Evolutionary conservation across 805 yeast genomes (phyloP).

Genomic region (Metschnikowia anglica): DNA sequence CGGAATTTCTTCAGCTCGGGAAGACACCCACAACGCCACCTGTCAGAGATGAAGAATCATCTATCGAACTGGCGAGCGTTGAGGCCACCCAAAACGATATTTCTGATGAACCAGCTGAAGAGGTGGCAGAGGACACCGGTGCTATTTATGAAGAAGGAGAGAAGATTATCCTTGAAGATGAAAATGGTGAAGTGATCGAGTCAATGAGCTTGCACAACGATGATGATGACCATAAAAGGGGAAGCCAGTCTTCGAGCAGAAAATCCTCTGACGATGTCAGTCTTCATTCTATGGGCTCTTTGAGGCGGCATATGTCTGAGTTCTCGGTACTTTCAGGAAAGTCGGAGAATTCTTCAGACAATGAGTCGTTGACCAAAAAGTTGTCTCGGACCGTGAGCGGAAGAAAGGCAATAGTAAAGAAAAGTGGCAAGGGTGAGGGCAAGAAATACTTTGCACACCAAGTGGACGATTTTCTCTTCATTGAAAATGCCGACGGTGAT

Average conservation of each 20-base stretch:
- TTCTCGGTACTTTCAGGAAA: slow-evolving; percentile 30
- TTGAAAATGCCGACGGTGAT: slow-evolving; percentile 92
- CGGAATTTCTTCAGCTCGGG: slow-evolving; percentile 44
- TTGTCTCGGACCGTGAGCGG: slow-evolving; percentile 15
- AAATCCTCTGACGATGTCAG: slow-evolving; percentile 24
- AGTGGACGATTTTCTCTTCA: slow-evolving; percentile 70
- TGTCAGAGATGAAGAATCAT: slow-evolving; percentile 4
- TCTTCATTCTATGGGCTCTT: slow-evolving; percentile 42
- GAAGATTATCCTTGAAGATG: slow-evolving; percentile 74
- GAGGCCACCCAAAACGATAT: neutral
- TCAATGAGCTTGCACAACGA: slow-evolving; percentile 36
- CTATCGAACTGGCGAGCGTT: slow-evolving; percentile 5
- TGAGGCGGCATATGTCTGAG: slow-evolving; percentile 36
- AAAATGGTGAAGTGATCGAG: slow-evolving; percentile 75
- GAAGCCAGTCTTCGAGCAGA: neutral
- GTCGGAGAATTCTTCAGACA: slow-evolving; percentile 15
- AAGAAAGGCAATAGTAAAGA: slow-evolving; percentile 30
- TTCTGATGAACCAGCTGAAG: neutral
- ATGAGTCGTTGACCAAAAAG: slow-evolving; percentile 15
- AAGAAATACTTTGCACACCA: slow-evolving; percentile 61
- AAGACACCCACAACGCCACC: slow-evolving; percentile 22
- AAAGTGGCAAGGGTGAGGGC: slow-evolving; percentile 34
- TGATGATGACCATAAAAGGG: slow-evolving; percentile 2
- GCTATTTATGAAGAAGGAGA: slow-evolving; percentile 63
- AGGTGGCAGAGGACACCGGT: slow-evolving; percentile 17